A percentile compares a stretch with the other conserved stretches of the same genome.
These are phyloP conservation scores for Erythrobasidium yunnanense DNA, from an alignment of 768 basidiomycete genomes.

Conservation along the genomic window DNA sequence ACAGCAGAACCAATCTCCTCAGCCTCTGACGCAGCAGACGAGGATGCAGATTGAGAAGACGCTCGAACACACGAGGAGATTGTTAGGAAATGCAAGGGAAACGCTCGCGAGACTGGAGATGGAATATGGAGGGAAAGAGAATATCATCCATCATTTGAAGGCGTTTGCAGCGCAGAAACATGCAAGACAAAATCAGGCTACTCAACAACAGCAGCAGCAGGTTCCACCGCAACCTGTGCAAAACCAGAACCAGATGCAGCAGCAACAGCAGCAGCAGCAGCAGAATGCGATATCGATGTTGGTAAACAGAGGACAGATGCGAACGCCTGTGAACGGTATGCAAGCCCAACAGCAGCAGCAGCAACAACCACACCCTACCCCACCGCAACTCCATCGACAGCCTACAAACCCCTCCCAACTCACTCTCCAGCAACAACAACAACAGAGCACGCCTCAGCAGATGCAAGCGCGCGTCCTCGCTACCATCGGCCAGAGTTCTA, in stretches of 20 bases:
- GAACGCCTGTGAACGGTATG: background rate
- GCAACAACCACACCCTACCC: slow-evolving; percentile 8
- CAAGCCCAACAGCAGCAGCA: slow-evolving; percentile 15
- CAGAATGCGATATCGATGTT: slow-evolving; percentile 5
- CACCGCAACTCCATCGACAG: background rate
- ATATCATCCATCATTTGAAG: slow-evolving; percentile 15
- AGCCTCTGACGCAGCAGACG: slow-evolving; percentile 16
- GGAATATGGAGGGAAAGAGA: slow-evolving; percentile 19
- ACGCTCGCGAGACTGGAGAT: background rate
- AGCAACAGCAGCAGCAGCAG: slow-evolving; percentile 22
- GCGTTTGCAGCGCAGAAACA: background rate
- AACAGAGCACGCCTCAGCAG: slow-evolving; percentile 20
- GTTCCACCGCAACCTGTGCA: background rate
- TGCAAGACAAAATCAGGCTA: background rate
- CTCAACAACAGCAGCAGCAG: slow-evolving; percentile 15
- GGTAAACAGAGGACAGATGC: slow-evolving; percentile 1
- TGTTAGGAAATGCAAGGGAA: background rate
- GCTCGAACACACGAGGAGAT: background rate
- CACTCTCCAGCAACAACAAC: background rate
- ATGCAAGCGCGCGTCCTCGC: slow-evolving; percentile 3
- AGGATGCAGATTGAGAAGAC: background rate
- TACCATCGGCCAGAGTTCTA: too few relatives aligned
- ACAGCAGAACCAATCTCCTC: background rate
- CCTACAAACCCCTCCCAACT: background rate
- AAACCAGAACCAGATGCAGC: background rate